A percentile compares a stretch with the other conserved stretches of the same genome.
phyloP scores from a whole-genome alignment of 345 rosid species.

The Kandelia obovata region DNA sequence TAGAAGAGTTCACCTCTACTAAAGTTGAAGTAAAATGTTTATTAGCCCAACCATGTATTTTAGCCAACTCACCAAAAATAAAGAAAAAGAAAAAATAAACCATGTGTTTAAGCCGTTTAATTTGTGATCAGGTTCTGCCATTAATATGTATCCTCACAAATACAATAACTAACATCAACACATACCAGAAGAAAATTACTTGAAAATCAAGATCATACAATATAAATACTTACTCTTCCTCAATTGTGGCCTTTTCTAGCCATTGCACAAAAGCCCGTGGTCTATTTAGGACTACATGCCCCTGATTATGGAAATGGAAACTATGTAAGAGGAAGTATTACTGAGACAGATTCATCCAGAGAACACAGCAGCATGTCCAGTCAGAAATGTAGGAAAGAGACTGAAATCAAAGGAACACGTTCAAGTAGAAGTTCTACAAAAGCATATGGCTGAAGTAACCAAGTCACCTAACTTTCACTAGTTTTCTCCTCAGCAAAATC shows the following conservation, averaged over 20 bases:
- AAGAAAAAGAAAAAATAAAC: too few relatives aligned
- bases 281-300: constrained; percentile 87
- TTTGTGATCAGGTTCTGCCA: constrained; percentile 97
- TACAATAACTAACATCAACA: neutral
- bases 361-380: neutral
- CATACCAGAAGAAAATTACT: neutral
- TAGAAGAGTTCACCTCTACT: too few relatives aligned
- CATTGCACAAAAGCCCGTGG: constrained; percentile 99
- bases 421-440: neutral
- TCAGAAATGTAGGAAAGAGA: neutral
- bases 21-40: too few relatives aligned
- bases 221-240: constrained; percentile 72
- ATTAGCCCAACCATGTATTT: too few relatives aligned
- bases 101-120: constrained; percentile 10
- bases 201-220: constrained; percentile 2
- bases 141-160: constrained; percentile 62
- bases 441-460: neutral
- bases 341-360: neutral
- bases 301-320: constrained; percentile 39
- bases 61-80: too few relatives aligned
- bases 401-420: neutral
- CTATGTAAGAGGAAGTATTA: neutral
- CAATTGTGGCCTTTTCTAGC: constrained; percentile 47
- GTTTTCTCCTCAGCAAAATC: neutral
- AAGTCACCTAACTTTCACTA: constrained; percentile 4